A percentile compares a stretch with the other conserved stretches of the same genome.
Conservation (phyloP, 164 flowering plant species). For the Magnolia changhungtana region DNA sequence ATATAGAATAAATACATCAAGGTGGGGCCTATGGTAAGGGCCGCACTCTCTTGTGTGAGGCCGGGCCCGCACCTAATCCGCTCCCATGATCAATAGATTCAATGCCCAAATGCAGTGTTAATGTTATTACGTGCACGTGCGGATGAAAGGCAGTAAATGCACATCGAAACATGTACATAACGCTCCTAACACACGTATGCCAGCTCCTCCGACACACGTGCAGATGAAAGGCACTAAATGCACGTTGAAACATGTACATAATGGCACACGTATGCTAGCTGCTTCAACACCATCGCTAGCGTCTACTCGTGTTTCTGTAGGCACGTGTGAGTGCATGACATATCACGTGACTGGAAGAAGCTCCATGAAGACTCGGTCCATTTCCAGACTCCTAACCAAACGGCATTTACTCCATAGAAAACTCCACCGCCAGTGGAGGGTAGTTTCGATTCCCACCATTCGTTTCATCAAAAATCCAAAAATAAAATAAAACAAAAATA, state of each 20-base stretch:
- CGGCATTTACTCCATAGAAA: slow-evolving; percentile 26
- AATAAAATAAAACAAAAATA: slow-evolving; percentile 1
- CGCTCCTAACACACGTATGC: neutral
- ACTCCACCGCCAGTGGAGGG: slow-evolving; percentile 22
- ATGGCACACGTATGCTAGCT: neutral
- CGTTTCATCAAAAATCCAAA: slow-evolving; percentile 24
- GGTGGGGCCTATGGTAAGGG: neutral
- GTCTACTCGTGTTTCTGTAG: neutral
- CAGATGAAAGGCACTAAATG: neutral
- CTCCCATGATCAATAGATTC: neutral
- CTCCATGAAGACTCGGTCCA: slow-evolving; percentile 13
- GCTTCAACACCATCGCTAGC: neutral
- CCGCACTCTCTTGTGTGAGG: neutral
- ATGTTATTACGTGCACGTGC: neutral
- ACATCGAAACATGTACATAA: neutral
- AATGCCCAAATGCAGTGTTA: neutral
- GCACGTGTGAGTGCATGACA: neutral
- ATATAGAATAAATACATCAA: no score
- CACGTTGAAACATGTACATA: neutral
- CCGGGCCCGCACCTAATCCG: neutral
- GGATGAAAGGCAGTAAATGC: neutral
- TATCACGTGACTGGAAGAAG: neutral
- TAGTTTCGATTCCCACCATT: slow-evolving; percentile 29
- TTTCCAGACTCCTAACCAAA: slow-evolving; percentile 15
- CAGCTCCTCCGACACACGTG: neutral